These are phyloP conservation scores for Austroboletus rostrupii DNA, from an alignment of 1,284 basidiomycete genomes.

Conservation along the genomic window DNA sequence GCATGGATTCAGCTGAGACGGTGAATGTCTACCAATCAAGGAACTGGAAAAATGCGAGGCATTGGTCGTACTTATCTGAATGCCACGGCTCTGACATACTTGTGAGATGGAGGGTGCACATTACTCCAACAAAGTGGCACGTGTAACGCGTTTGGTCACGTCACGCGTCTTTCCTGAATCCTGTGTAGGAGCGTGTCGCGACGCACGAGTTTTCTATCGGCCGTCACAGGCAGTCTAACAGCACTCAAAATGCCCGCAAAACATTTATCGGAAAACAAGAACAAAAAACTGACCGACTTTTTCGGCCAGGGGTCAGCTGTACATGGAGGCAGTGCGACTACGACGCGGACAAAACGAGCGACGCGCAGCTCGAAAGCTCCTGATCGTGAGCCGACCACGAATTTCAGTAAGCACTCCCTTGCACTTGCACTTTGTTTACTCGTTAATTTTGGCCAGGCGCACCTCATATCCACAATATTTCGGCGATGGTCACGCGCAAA, in stretches of 20 bases:
- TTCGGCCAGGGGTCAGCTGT: constrained; percentile 17
- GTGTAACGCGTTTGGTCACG: constrained; percentile 9
- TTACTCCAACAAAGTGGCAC: background rate
- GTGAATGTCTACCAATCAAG: too few species aligned
- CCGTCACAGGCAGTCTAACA: background rate
- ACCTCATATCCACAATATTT: constrained; percentile 8
- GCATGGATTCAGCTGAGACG: too few species aligned
- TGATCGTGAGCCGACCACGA: background rate
- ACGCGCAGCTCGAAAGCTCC: constrained; percentile 10
- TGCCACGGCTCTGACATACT: background rate
- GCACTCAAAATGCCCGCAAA: constrained; percentile 17
- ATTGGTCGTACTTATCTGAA: too few species aligned
- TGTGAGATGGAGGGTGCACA: too few species aligned
- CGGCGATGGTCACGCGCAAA: constrained; percentile 21
- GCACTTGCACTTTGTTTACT: background rate
- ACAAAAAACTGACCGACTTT: constrained; percentile 29
- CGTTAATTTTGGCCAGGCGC: constrained; percentile 15
- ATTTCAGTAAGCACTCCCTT: constrained; percentile 10
- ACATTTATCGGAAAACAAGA: constrained; percentile 9
- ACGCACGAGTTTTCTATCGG: too few species aligned
- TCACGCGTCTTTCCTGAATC: too few species aligned
- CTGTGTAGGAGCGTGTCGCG: constrained; percentile 11
- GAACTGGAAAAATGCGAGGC: too few species aligned
- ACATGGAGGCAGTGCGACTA: background rate
- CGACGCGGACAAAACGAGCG: constrained; percentile 12